Base-by-base conservation (phyloP, 2,329 filamentous ascomycete genomes). In the Diplodia seriata region DNA sequence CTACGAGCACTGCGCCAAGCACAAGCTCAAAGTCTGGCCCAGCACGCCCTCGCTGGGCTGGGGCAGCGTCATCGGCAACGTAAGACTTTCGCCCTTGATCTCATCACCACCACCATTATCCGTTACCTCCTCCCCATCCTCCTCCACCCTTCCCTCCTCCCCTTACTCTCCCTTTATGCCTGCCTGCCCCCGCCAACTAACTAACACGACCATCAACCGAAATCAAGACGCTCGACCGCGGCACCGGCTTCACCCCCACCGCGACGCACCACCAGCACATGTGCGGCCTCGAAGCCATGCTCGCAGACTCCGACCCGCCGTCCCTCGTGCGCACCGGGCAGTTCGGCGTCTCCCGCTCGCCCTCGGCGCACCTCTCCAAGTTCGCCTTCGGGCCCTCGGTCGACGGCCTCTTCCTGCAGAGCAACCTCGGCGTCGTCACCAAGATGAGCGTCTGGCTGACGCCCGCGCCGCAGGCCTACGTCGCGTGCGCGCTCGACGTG, bases 381-480 rank as follows among this genome's bases (percentile, higher is more conserved):
- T 76, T 77, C 63, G 74, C 74, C 26, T 78, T 78, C 68, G 77
- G 76, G 3, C 76, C 77, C 0, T 77, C 77, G 64, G 74, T 74
- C 26, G 77, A 79, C 61, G 77, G 76, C 57, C 76, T 77, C 63
- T 79, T 79, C 69, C 73, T 76, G 0, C 77, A 79, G 59, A 73
- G 72, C 38, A 77, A 76, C 31, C 72, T 78, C 33, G 77, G 77
- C 18, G 76, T 79, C 38, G 76, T 78, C 8, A 73, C 72, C 9
- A 86, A 87, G 73, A 84, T 87, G 80, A 85, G 85, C 0, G 80
- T 86, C 71, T 82, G 78, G 75, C 76, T 87, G 40, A 86, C 86
- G 84, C 81, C 81, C 1, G 85, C 85, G 61, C 83, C 83, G 0
- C 83, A 80, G 12, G 83, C 81, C 1, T 82, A 83, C 69, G 81